phyloP scores from a whole-genome alignment of 2,329 filamentous ascomycete species.

The Colletotrichum cordylinicola region DNA sequence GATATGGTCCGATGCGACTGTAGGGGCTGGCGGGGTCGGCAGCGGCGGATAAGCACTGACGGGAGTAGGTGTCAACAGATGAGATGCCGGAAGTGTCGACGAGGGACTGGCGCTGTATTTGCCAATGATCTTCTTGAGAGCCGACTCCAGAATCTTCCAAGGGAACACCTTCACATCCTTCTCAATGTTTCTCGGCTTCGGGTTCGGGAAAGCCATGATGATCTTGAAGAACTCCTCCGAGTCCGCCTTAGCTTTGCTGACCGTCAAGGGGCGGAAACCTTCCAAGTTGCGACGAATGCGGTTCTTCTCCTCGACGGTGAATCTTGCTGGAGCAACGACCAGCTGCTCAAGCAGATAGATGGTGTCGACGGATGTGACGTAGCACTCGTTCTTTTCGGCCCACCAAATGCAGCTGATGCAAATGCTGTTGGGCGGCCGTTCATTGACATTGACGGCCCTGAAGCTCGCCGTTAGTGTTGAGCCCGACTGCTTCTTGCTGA shows the following conservation, averaged over 20 bases:
- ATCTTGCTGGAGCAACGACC: conserved; percentile 75
- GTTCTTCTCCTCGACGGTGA: conserved; percentile 98
- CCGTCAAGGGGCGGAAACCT: conserved; percentile 89
- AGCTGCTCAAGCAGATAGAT: conserved; percentile 94
- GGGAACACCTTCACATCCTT: conserved; percentile 99
- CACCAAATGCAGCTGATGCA: conserved; percentile 98
- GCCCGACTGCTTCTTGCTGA: conserved; percentile 81
- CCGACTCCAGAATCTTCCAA: conserved; percentile 87
- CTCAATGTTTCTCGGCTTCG: conserved; percentile 96
- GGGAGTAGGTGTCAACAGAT: conserved; percentile 46
- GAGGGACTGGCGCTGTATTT: conserved; percentile 77
- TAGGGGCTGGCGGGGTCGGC: conserved; percentile 50
- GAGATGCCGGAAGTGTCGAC: conserved; percentile 41
- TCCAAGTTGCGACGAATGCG: conserved; percentile 94
- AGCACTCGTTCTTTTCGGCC: conserved; percentile 90
- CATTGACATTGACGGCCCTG: conserved; percentile 77
- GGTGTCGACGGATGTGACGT: conserved; percentile 95
- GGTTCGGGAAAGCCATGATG: conserved; percentile 96
- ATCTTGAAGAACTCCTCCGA: conserved; percentile 98
- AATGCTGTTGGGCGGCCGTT: conserved; percentile 82
- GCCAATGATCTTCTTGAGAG: conserved; percentile 96
- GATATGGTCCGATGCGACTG: conserved; percentile 39
- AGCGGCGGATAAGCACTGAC: conserved; percentile 46
- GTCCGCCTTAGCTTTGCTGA: conserved; percentile 90
- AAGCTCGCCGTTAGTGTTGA: conserved; percentile 85